Percentiles rank a stretch among this genome's conserved stretches.
Conservation (phyloP, 306 rosid genomes). For the Cotoneaster glaucophyllus region DNA sequence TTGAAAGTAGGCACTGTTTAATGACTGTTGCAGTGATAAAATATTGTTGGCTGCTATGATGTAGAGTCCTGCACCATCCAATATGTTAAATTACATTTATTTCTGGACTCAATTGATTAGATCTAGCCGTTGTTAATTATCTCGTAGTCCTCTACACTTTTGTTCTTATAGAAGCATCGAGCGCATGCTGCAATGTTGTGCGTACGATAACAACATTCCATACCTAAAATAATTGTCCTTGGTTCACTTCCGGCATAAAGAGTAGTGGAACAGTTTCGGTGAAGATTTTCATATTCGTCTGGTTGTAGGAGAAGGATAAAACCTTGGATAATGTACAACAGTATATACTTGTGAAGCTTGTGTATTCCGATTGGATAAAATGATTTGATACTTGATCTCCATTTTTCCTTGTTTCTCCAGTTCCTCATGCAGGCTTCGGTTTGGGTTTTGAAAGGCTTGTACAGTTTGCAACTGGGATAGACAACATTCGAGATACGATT, state of each 20-base stretch:
- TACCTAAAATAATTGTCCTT: neutral
- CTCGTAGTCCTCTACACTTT: neutral
- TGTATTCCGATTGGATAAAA: neutral
- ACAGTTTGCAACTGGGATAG: slow-evolving; percentile 91
- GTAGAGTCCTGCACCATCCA: neutral
- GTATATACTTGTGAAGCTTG: neutral
- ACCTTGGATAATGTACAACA: neutral
- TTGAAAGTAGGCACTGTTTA: no score
- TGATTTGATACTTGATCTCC: neutral
- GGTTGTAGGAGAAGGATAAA: neutral
- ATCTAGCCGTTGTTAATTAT: neutral
- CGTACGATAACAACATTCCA: neutral
- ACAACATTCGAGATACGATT: slow-evolving; percentile 77
- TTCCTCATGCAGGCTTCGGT: slow-evolving; percentile 96
- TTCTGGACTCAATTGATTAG: neutral
- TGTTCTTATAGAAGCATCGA: neutral
- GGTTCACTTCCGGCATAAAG: neutral
- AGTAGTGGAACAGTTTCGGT: neutral
- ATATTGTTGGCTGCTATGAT: neutral
- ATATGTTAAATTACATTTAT: no score
- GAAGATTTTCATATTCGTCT: neutral
- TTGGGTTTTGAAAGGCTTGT: slow-evolving; percentile 91
- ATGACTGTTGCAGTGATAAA: no score
- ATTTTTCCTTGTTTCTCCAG: slow-evolving; percentile 32
- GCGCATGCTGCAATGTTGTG: neutral